Conservation (phyloP, 108 stramenopile genomes). For the Nitzschia sp. region DNA sequence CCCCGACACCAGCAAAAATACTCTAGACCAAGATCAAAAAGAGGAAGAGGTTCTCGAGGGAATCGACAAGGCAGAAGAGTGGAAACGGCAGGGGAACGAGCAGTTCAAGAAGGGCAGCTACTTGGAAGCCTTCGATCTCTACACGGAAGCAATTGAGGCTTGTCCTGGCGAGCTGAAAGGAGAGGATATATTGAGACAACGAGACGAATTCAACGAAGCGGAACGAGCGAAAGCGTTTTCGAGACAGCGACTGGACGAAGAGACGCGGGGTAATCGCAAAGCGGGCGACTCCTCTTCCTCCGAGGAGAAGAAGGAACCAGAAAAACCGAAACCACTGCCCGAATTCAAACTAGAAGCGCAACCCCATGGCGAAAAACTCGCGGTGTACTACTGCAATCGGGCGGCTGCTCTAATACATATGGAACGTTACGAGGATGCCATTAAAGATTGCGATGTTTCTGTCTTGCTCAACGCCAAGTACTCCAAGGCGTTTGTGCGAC, state of each 20-base stretch:
- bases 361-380: slow-evolving; percentile 55
- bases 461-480: slow-evolving; percentile 76
- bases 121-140: slow-evolving; percentile 76
- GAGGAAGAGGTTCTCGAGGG: slow-evolving; percentile 17
- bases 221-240: slow-evolving; percentile 25
- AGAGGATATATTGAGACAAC: slow-evolving; percentile 45
- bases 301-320: slow-evolving; percentile 18
- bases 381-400: slow-evolving; percentile 81
- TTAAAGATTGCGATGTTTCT: slow-evolving; percentile 74
- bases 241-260: slow-evolving; percentile 34
- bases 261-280: slow-evolving; percentile 11
- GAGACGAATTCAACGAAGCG: slow-evolving; percentile 44
- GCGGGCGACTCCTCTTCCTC: background rate
- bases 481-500: slow-evolving; percentile 83
- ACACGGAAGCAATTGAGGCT: slow-evolving; percentile 82
- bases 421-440: slow-evolving; percentile 65
- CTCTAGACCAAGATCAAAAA: slow-evolving; percentile 9
- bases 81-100: slow-evolving; percentile 76
- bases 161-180: slow-evolving; percentile 54
- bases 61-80: slow-evolving; percentile 43
- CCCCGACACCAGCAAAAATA: background rate
- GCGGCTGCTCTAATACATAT: slow-evolving; percentile 72
- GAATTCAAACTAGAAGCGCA: slow-evolving; percentile 19
- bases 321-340: slow-evolving; percentile 6
- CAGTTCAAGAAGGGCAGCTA: slow-evolving; percentile 66